Conservation (phyloP, 164 flowering plant genomes). For the Buxus sempervirens region DNA sequence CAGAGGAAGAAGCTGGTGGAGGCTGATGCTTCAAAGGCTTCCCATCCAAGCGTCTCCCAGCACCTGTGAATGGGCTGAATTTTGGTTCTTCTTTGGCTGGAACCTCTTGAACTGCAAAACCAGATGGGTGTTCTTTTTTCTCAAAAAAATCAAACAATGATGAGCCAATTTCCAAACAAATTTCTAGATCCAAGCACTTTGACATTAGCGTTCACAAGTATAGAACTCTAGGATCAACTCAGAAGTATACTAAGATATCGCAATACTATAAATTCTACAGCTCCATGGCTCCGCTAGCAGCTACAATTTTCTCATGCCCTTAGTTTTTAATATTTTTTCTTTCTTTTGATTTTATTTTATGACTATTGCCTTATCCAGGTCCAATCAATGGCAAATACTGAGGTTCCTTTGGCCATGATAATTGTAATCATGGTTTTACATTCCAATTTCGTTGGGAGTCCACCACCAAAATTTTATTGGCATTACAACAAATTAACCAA, state of each 20-base stretch:
- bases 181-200: not conserved
- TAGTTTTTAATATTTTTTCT: no score
- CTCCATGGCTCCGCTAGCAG: no score
- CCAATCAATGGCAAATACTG: no score
- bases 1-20: slow-evolving; percentile 41
- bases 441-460: no score
- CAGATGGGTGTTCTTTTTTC: not conserved
- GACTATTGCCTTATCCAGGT: no score
- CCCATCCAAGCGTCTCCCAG: slow-evolving; percentile 88
- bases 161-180: not conserved
- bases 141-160: not conserved
- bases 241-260: not conserved
- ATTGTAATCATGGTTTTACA: no score
- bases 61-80: slow-evolving; percentile 75
- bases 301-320: no score
- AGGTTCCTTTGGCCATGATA: no score
- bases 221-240: not conserved
- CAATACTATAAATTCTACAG: no score
- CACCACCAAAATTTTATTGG: no score
- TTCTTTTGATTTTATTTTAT: no score
- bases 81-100: slow-evolving; percentile 62
- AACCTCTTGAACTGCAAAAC: slow-evolving; percentile 47
- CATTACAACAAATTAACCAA: no score
- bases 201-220: not conserved
- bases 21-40: slow-evolving; percentile 46